A percentile compares a stretch with the other conserved stretches of the same genome.
Conservation (phyloP, 768 basidiomycete species). For the Phaeolepiota aurea region DNA sequence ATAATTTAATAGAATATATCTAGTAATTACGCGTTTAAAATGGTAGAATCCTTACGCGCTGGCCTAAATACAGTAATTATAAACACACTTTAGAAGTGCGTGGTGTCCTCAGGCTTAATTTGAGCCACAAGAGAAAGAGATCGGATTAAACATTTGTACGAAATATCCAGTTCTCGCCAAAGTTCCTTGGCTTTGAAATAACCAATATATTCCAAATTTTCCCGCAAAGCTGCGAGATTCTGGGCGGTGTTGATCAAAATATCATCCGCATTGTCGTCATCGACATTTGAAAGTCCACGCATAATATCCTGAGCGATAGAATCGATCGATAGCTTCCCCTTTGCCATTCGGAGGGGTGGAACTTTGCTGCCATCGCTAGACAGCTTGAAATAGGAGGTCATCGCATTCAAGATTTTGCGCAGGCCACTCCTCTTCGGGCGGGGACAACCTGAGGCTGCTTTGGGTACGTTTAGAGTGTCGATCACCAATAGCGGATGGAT, state of each 20-base stretch:
- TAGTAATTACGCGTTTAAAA: background rate
- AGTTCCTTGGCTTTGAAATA: constrained; percentile 17
- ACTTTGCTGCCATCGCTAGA: no score
- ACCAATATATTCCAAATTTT: constrained; percentile 25
- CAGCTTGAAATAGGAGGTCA: no score
- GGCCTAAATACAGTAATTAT: background rate
- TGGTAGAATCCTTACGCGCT: background rate
- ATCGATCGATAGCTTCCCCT: background rate
- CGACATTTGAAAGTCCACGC: constrained; percentile 8
- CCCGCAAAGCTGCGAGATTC: constrained; percentile 20
- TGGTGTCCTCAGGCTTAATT: constrained; percentile 1
- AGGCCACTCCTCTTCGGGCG: background rate
- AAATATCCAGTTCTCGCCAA: constrained; percentile 23
- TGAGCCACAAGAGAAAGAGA: constrained; percentile 13
- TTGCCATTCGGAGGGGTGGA: no score
- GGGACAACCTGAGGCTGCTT: constrained; percentile 2
- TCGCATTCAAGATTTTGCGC: no score
- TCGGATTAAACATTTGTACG: constrained; percentile 14
- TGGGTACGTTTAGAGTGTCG: background rate
- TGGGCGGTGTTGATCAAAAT: constrained; percentile 14
- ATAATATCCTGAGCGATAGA: constrained; percentile 21
- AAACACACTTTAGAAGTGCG: background rate
- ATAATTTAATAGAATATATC: background rate
- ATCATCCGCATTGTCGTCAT: constrained; percentile 8
- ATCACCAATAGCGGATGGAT: constrained; percentile 28